phyloP scores from a whole-genome alignment of 1,284 basidiomycete species.

The Heliocybe sulcata region DNA sequence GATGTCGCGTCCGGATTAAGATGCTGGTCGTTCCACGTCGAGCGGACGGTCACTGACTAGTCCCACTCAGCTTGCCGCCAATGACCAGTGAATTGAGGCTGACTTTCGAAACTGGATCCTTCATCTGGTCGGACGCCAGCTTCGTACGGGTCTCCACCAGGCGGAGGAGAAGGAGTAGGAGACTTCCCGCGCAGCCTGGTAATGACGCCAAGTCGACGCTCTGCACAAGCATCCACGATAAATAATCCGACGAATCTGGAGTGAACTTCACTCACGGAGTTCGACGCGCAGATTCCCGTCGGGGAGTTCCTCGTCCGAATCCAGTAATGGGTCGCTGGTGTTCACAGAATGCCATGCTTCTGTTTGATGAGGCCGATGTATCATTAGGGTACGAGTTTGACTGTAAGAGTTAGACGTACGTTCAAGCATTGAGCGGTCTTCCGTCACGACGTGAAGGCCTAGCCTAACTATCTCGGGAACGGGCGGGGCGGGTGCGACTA shows the following conservation, averaged over 20 bases:
- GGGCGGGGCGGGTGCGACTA: slow-evolving; percentile 4
- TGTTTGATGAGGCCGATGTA: slow-evolving; percentile 17
- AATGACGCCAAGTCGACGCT: slow-evolving; percentile 50
- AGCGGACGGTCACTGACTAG: no score
- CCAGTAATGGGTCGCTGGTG: slow-evolving; percentile 41
- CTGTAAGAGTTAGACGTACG: slow-evolving; percentile 32
- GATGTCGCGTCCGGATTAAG: no score
- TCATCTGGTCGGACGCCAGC: not conserved
- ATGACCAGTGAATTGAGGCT: not conserved
- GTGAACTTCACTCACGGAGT: slow-evolving; percentile 34
- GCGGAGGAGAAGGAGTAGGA: slow-evolving; percentile 33
- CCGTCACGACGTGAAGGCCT: not conserved
- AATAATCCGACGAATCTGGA: not conserved
- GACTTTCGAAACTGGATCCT: not conserved
- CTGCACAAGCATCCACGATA: slow-evolving; percentile 21
- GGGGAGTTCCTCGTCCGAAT: slow-evolving; percentile 47
- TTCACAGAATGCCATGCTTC: slow-evolving; percentile 53
- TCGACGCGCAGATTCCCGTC: slow-evolving; percentile 50
- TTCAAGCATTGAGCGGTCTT: slow-evolving; percentile 35
- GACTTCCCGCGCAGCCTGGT: slow-evolving; percentile 43
- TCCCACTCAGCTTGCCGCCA: slow-evolving; percentile 1
- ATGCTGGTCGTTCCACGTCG: no score
- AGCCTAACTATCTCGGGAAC: slow-evolving; percentile 3
- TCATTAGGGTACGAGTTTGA: slow-evolving; percentile 5
- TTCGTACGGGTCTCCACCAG: slow-evolving; percentile 4